phyloP scores from a whole-genome alignment of 2,329 filamentous ascomycete genomes.

The Phyllosticta citriasiana region DNA sequence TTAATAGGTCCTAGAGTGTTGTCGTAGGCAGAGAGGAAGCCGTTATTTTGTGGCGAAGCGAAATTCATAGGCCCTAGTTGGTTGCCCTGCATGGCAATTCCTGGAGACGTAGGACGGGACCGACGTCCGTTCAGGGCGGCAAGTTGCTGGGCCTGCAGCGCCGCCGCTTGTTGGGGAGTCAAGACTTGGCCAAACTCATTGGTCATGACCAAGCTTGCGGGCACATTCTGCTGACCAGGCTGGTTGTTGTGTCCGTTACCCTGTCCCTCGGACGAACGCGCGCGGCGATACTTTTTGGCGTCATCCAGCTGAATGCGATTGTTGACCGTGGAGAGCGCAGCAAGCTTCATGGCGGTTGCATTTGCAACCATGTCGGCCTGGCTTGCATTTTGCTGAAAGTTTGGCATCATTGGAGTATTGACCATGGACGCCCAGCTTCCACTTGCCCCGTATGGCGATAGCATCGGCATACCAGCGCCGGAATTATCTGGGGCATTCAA shows the following conservation, averaged over 20 bases:
- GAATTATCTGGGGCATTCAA: conserved; percentile 63
- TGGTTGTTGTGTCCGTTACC: conserved; percentile 45
- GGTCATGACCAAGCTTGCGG: conserved; percentile 78
- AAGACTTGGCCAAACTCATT: conserved; percentile 87
- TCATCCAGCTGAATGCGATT: conserved; percentile 96
- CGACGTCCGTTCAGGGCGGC: conserved; percentile 70
- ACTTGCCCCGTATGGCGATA: conserved; percentile 76
- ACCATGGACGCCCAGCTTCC: conserved; percentile 98
- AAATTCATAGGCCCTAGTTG: conserved; percentile 44
- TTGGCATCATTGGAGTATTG: conserved; percentile 90
- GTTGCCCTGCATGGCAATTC: conserved; percentile 63
- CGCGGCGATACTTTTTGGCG: conserved; percentile 88
- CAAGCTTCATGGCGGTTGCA: conserved; percentile 97
- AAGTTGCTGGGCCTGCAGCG: conserved; percentile 63
- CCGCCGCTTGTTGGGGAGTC: conserved; percentile 46
- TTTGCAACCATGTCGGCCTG: conserved; percentile 98
- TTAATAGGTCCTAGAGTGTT: conserved; percentile 59
- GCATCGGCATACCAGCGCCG: conserved; percentile 61
- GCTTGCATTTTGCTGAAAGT: conserved; percentile 55
- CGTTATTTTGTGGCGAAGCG: conserved; percentile 84
- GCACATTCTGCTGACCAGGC: conserved; percentile 31
- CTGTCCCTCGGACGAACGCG: conserved; percentile 76
- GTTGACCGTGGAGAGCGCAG: conserved; percentile 93
- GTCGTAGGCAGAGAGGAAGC: conserved; percentile 85
- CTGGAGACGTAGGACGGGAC: conserved; percentile 83